Base-by-base conservation (phyloP, 2,329 filamentous ascomycete species). In the Amauroascus verrucosus region DNA sequence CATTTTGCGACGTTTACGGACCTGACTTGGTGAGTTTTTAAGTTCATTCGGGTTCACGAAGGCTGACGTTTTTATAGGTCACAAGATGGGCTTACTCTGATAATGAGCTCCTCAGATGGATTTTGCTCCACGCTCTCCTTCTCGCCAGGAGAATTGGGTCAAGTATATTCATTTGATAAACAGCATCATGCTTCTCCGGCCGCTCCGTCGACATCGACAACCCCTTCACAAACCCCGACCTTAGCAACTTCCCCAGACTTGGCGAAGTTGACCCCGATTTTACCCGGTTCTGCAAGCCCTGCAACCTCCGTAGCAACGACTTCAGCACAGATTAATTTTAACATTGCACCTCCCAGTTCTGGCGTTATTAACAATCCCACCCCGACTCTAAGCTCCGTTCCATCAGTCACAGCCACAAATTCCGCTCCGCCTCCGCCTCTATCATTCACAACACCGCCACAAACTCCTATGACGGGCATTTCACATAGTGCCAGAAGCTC, bases 1-100 rank as follows among this genome's bases (percentile, higher is more conserved):
- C 93, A 98, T 69, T 95, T 91, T 68, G 90, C 93, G 3, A 97
- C 93, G 0, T 98, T 98, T 65, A 98, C 93, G 0, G 93, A 98
- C 67, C 74, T 98, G 55, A 85, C 88, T 32, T 98, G 93, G 93
- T 95, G 80, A 69, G 83, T 35, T 11, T 22, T 20, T 32, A 6
- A 22, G 16, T 50, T 24, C 55, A 38, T 6, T 20, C 22, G 18
- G 14, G 24, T 38, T 49, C 33, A 48, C 37, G 26, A 57, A 45
- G 2, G 20, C 13, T 45, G n/a, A 38, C 24, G 18, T 28, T 28
- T 32, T 62, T 70, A 28, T 57, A 86, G 84, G 84, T 86, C 86
- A 1, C 82, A 77, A 58, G 86, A 90, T 67, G 86, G 86, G 11
- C 75, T 81, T 40, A 89, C 85, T 1, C 74, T 98, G 20, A 77